Evolutionary conservation across 352 stramenopile genomes (phyloP), one percentile per base, ranked within the genome.

Genomic region (Globisporangium polare): DNA sequence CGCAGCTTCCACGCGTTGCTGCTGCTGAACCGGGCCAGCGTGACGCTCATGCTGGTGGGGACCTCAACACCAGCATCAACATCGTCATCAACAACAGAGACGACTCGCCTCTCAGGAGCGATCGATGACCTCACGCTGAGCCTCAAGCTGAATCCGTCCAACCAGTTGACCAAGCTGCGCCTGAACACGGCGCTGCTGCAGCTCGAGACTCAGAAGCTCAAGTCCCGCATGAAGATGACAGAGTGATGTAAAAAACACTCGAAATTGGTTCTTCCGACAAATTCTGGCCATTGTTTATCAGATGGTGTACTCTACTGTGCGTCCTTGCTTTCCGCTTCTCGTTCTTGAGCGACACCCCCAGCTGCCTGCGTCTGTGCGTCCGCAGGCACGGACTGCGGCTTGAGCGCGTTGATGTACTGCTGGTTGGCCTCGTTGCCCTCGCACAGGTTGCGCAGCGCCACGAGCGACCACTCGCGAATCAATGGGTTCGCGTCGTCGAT

Each of bases 381-480:
- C 43, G 29, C 29, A 33, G 29, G 29, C 29, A 82, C 79, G 22
- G 71, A 68, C 56, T 94, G 85, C 7, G 83, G 85, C 4, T 80
- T 78, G 50, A 94, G 67, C 6, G 60, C 73, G 39, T 78, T 82
- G 51, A 91, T 89, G 58, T 77, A 89, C 50, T 63, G 53, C 53
- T 91, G 81, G 53, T 91, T 91, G 17, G 72, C 80, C 47, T 86
- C 83, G 52, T 92, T 92, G 5, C 85, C 88, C 54, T 96, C 90
- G 53, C 89, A 97, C 50, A 97, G 52, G 65, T 97, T 95, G 31
- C 90, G 86, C 51, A 97, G 53, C 33, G 89, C 86, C 4, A 97
- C 83, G 35, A 97, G 80, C 2, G 83, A 91, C 87, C 89, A 97
- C 63, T 97, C 90, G 18, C 89, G 88, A 27, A 97, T 75, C 58